Evolutionary conservation across 2,329 filamentous ascomycete species (phyloP), one percentile per base, ranked within the genome.

Genomic region (Ceratocystiopsis sp.): DNA sequence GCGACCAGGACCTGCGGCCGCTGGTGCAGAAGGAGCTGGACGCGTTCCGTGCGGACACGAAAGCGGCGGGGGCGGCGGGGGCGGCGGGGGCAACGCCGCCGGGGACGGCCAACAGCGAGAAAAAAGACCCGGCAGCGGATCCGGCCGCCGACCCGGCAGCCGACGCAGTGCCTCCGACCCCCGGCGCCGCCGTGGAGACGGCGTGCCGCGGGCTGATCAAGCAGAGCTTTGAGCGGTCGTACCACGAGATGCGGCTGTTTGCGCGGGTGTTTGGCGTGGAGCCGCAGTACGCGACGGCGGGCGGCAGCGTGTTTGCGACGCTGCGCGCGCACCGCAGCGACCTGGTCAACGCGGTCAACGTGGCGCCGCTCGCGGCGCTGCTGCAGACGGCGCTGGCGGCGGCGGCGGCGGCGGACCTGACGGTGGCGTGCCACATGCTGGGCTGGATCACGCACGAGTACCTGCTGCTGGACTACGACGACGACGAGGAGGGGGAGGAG

Each of bases 381-480:
- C 54, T 76, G 10, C 71, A 74, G 50, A 53, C 65, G 0, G 61
- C 62, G 3, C 55, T 76, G 12, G 65, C 71, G 33, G 51, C 58
- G 0, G 21, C 21, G 4, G 21, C 21, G 21, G 21, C n/a, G n/a
- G 61, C 62, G 17, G 63, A 69, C 12, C 54, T 77, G 37, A 60
- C 64, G 40, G 65, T 63, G 0, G 61, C 69, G 1, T 77, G 73
- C 56, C 69, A 67, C 39, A 58, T 76, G 6, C 63, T 75, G 1
- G 69, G 70, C 2, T 74, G 73, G 69, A 57, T 75, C 25, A 67
- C 68, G 7, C 69, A 69, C 50, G 73, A 77, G 53, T 76, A 75
- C 44, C 61, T 74, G 12, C 54, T 71, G 19, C 52, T 67, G 3
- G 72, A 76, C 39, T 65, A 66, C 43, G 71, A 75, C n/a, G 69